A percentile compares a stretch with the other conserved stretches of the same genome.
Conservation (phyloP, 805 yeast species). For the Cyberlindnera euphorbiae region DNA sequence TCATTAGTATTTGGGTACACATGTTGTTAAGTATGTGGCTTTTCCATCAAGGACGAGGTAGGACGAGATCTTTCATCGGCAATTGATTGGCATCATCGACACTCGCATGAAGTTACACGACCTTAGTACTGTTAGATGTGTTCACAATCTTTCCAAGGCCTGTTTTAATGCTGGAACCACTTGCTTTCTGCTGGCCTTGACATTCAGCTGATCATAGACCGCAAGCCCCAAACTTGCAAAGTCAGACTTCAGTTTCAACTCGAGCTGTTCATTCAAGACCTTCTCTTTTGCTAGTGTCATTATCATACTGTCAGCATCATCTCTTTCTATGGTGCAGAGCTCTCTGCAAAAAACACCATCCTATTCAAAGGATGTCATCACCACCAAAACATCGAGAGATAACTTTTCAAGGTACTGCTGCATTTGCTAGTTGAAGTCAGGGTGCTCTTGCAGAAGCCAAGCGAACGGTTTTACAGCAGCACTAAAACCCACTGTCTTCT, state of each 20-base stretch:
- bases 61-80: no score
- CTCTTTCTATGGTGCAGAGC: slow-evolving; percentile 9
- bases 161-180: slow-evolving; percentile 58
- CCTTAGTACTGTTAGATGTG: no score
- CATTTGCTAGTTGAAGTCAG: slow-evolving; percentile 25
- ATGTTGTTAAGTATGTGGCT: no score
- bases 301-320: slow-evolving; percentile 15
- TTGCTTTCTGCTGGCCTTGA: slow-evolving; percentile 75
- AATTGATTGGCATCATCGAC: no score
- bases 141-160: slow-evolving; percentile 20
- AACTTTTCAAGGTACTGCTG: slow-evolving; percentile 1
- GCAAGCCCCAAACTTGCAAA: not conserved
- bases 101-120: no score
- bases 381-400: slow-evolving; percentile 10
- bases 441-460: slow-evolving; percentile 30
- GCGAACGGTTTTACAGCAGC: slow-evolving; percentile 62
- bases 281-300: slow-evolving; percentile 15
- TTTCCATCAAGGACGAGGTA: no score
- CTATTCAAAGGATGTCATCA: slow-evolving; percentile 14
- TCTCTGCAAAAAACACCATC: slow-evolving; percentile 11
- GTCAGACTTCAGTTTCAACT: slow-evolving; percentile 7
- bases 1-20: no score
- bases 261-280: slow-evolving; percentile 12
- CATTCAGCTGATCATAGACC: slow-evolving; percentile 44
- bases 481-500: slow-evolving; percentile 60